Evolutionary conservation across 2,329 filamentous ascomycete species (phyloP), one percentile per base, ranked within the genome.

Genomic region (Colletotrichum gloeosporioides): DNA sequence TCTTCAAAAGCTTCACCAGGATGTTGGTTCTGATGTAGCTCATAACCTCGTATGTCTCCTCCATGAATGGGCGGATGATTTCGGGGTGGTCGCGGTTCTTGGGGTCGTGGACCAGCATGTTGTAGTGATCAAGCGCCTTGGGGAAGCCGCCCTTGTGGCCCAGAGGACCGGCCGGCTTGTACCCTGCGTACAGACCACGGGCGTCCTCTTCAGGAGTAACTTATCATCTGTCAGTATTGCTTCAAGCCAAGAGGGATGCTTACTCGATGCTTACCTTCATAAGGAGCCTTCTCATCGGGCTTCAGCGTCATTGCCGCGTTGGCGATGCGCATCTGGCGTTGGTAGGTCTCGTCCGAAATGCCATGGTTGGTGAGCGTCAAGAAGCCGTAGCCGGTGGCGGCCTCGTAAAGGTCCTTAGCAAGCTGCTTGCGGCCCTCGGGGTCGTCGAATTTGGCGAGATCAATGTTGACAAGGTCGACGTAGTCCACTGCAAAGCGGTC

Each of bases 1-100:
- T 81, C n/a, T 78, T 84, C 57, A 86, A 82, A 8, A 86, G 79
- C 77, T 85, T 86, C 10, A 73, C 72, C 18, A 81, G 77, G 49
- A 82, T 81, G 61, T 82, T 79, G 65, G 75, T 78, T 25, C 81
- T 79, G 31, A 82, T 80, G 34, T 78, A 79, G 62, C 78, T 77
- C 78, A 82, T 82, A 4, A 82, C 80, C 25, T 81, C 76, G 25
- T 81, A 74, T 8, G 79, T 79, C 61, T 82, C 80, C 8, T 78
- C 72, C 31, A 80, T 71, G 65, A 79, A 78, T 4, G 80, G 80
- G 18, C 77, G 73, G 55, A 82, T 80, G 49, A 72, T 73, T n/a
- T 73, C 53, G 53, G 70, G 70, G 29, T 68, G 63, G 36, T 81
- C 80, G n/a, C 79, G 81, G 69, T 81, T 78, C 70, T 80, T 80